Percentiles rank a stretch among this genome's conserved stretches.
phyloP scores from a whole-genome alignment of 2,329 filamentous ascomycete genomes.

The Cytospora mali region DNA sequence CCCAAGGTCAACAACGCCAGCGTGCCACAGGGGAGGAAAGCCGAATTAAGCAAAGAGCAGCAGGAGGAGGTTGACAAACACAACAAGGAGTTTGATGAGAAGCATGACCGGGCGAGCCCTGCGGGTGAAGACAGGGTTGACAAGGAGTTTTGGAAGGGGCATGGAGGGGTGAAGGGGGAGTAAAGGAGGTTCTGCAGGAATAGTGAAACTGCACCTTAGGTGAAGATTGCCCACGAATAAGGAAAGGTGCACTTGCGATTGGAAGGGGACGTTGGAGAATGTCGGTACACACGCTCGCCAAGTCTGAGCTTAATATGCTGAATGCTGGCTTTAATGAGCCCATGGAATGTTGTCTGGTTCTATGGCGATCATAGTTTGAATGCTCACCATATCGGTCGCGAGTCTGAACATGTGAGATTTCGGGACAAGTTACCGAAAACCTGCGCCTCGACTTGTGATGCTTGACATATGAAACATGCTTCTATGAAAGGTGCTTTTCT shows the following conservation, averaged over 20 bases:
- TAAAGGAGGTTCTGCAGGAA: background rate
- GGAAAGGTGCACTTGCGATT: background rate
- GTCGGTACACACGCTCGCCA: background rate
- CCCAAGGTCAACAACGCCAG: constrained; percentile 57
- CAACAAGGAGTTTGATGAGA: constrained; percentile 59
- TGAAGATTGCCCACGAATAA: background rate
- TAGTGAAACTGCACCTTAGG: background rate
- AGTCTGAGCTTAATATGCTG: too few relatives aligned
- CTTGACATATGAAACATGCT: too few relatives aligned
- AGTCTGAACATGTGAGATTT: too few relatives aligned
- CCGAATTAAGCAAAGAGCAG: constrained; percentile 52
- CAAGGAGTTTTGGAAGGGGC: constrained; percentile 54
- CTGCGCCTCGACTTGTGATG: too few relatives aligned
- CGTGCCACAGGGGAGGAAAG: constrained; percentile 40
- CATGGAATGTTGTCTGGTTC: background rate
- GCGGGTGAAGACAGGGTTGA: constrained; percentile 55
- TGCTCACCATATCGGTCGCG: too few relatives aligned
- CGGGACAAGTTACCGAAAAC: too few relatives aligned
- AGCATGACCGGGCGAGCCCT: constrained; percentile 49
- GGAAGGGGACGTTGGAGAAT: background rate
- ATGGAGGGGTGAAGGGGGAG: constrained; percentile 22
- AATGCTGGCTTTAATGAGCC: background rate
- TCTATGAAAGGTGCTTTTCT: too few relatives aligned
- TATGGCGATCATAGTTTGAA: background rate
- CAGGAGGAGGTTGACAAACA: constrained; percentile 60